These are phyloP conservation scores for Mucor indicus DNA, from an alignment of 371 early-diverging fungal species.

Conservation along the genomic window DNA sequence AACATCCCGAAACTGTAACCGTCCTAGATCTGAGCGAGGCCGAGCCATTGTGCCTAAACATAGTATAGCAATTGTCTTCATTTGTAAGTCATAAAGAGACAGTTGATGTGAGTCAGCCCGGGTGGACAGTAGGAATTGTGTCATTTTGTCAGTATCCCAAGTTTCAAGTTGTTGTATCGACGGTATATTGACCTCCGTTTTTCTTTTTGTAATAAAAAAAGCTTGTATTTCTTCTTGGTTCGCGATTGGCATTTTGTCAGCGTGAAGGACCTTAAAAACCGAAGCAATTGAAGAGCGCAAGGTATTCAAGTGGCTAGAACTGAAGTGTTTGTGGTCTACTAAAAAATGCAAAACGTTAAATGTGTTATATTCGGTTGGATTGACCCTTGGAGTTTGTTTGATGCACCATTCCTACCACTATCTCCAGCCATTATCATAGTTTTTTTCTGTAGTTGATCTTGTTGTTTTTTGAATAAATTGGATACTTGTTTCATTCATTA, in stretches of 20 bases:
- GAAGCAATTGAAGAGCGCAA: slow-evolving; percentile 5
- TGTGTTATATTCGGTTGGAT: neutral
- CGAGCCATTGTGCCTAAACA: slow-evolving; percentile 17
- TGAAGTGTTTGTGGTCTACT: neutral
- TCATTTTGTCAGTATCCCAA: neutral
- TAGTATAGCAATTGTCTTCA: slow-evolving; percentile 9
- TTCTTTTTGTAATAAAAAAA: slow-evolving; percentile 1
- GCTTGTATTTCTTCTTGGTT: neutral
- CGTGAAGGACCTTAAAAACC: neutral
- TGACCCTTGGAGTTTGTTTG: neutral
- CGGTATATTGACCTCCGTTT: neutral
- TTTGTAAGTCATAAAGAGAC: slow-evolving; percentile 8
- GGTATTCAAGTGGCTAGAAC: neutral
- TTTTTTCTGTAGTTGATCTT: neutral
- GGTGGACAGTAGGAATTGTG: neutral
- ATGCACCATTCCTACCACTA: slow-evolving; percentile 1
- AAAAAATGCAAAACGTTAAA: neutral
- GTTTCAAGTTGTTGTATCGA: neutral
- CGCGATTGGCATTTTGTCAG: neutral
- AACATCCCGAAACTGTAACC: slow-evolving; percentile 14
- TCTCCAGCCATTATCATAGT: slow-evolving; percentile 5
- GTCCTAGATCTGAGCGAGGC: slow-evolving; percentile 14
- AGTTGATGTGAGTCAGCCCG: neutral
- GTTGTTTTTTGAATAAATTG: neutral
- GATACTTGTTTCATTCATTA: neutral